These are phyloP conservation scores for Alloascoidea hylecoeti DNA, from an alignment of 805 yeast genomes.

Conservation along the genomic window DNA sequence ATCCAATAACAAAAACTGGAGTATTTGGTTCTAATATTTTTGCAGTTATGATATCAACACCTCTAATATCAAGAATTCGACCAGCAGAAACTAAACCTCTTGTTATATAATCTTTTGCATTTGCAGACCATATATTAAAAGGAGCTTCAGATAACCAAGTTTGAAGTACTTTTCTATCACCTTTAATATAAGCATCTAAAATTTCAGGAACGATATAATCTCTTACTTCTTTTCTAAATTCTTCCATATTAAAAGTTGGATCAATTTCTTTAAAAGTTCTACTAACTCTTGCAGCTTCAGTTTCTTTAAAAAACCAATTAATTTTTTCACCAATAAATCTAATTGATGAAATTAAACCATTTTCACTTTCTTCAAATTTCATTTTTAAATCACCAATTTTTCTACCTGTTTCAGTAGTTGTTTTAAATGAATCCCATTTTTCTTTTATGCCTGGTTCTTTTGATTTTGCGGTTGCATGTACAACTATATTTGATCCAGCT, in stretches of 20 bases:
- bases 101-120: conserved; percentile 82
- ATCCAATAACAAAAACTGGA: conserved; percentile 87
- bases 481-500: conserved; percentile 72
- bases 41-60: conserved; percentile 83
- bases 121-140: conserved; percentile 84
- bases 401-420: conserved; percentile 58
- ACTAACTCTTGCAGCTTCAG: conserved; percentile 89
- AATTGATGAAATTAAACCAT: conserved; percentile 69
- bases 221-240: conserved; percentile 70
- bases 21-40: conserved; percentile 78
- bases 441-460: conserved; percentile 47
- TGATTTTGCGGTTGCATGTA: conserved; percentile 69
- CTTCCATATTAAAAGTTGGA: conserved; percentile 70
- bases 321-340: conserved; percentile 72
- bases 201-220: conserved; percentile 92
- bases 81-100: conserved; percentile 90
- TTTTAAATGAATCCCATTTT: conserved; percentile 50
- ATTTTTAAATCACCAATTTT: conserved; percentile 43
- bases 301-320: conserved; percentile 86
- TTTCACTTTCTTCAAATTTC: conserved; percentile 77
- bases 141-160: conserved; percentile 97
- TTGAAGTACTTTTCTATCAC: conserved; percentile 73
- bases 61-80: conserved; percentile 83
- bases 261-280: conserved; percentile 80
- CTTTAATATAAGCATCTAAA: conserved; percentile 86